These are phyloP conservation scores for Sisymbrium irio DNA, from an alignment of 345 rosid species.

Conservation along the genomic window DNA sequence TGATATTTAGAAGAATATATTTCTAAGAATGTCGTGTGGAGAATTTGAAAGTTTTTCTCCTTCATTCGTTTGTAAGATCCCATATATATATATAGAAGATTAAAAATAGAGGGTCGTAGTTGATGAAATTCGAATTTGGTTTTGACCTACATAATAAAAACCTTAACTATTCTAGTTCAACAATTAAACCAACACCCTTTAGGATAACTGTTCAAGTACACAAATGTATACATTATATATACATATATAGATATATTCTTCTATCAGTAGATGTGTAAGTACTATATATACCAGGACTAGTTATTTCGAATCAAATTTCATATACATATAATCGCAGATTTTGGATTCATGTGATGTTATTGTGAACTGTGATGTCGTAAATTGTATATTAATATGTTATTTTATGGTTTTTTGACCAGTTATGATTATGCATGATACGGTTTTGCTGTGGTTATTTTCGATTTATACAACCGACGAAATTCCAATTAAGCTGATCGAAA, in stretches of 20 bases:
- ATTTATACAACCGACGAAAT: background rate
- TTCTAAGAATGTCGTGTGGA: background rate
- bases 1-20: background rate
- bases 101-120: background rate
- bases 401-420: background rate
- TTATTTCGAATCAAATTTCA: background rate
- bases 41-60: no score
- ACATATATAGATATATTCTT: background rate
- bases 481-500: background rate
- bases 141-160: background rate
- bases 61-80: no score
- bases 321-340: conserved; percentile 15
- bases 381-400: background rate
- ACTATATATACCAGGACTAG: background rate
- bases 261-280: background rate
- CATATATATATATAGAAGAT: background rate
- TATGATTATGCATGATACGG: background rate
- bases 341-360: conserved; percentile 19
- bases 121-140: background rate
- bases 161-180: background rate
- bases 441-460: background rate
- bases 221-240: no score
- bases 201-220: background rate
- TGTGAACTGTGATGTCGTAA: conserved; percentile 10
- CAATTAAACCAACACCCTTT: background rate